Evolutionary conservation across 2,329 filamentous ascomycete species (phyloP), one percentile per base, ranked within the genome.

Genomic region (Aspergillus caelatus): DNA sequence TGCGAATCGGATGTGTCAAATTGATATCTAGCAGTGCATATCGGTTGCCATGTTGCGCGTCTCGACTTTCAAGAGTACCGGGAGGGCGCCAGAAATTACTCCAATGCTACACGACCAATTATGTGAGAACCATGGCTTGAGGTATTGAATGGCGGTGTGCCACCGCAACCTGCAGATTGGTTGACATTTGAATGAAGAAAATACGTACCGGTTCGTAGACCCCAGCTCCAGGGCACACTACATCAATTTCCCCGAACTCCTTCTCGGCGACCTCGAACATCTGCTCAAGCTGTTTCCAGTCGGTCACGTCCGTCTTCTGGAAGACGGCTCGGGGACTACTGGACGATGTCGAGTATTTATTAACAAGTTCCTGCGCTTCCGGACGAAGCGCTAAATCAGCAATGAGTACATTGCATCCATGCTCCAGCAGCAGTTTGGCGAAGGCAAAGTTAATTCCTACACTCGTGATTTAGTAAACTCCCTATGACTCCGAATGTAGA

Each of bases 81-180:
- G 83, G 83, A 6, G 83, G 81, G 45, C 77, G 71, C 82, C 82
- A 85, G 73, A 85, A 85, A 63, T 80, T 82, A 32, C 77, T 81
- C 74, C 78, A 84, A 52, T 77, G 73, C 78, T 84, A 64, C 67
- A 39, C n/a, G 19, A 39, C 1, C 12, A 26, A 39, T 14, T 28
- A 11, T 28, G 21, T 55, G 12, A 55, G 34, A 39, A 26, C 46
- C 43, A 23, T 58, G 16, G 34, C 58, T 45, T 19, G 11, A 12
- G 45, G 32, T 23, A 11, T 10, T 4, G n/a, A 46, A 36, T 50
- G n/a, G 34, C 26, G 36, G 23, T 53, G 32, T 43, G 46, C 32
- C 12, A 26, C 34, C 21, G n/a, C n/a, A 39, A 39, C 7, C 2
- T 21, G 10, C 26, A 12, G 14, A 19, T 14, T 23, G 52, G 4